Evolutionary conservation across 2,329 filamentous ascomycete genomes (phyloP).

Genomic region (Fusarium anthophilum): DNA sequence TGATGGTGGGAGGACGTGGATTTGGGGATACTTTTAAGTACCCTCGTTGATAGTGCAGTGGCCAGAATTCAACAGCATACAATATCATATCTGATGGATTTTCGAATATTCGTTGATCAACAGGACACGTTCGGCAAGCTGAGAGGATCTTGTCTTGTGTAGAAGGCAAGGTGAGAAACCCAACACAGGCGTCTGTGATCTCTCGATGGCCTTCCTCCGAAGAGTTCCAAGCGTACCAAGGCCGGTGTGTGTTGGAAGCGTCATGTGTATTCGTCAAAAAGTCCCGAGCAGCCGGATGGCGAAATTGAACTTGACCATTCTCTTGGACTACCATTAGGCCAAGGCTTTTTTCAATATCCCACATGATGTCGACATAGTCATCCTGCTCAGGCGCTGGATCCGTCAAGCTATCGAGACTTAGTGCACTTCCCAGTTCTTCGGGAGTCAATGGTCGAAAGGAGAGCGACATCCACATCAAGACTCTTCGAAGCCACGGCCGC

Average conservation of each 20-base stretch:
- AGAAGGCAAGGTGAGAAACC: neutral
- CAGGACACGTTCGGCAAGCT: neutral
- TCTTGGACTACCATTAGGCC: neutral
- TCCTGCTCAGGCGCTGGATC: fast-evolving
- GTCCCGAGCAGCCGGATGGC: neutral
- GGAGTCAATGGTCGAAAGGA: neutral
- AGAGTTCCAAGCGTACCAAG: neutral
- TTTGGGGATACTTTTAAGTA: no score
- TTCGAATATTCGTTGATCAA: neutral
- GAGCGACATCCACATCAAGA: neutral
- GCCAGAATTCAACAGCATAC: neutral
- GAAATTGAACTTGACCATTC: neutral
- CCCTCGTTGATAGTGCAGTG: neutral
- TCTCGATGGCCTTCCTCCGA: neutral
- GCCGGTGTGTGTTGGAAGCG: fast-evolving
- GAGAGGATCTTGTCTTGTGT: neutral
- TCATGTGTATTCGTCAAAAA: neutral
- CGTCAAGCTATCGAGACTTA: neutral
- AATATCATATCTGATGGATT: neutral
- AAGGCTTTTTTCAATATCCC: neutral
- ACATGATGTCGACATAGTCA: neutral
- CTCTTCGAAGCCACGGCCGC: neutral
- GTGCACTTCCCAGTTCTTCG: neutral
- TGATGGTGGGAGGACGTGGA: fast-evolving
- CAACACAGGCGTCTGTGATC: neutral